Base-by-base conservation (phyloP, 2,329 filamentous ascomycete species). In the Davidsoniella australis region DNA sequence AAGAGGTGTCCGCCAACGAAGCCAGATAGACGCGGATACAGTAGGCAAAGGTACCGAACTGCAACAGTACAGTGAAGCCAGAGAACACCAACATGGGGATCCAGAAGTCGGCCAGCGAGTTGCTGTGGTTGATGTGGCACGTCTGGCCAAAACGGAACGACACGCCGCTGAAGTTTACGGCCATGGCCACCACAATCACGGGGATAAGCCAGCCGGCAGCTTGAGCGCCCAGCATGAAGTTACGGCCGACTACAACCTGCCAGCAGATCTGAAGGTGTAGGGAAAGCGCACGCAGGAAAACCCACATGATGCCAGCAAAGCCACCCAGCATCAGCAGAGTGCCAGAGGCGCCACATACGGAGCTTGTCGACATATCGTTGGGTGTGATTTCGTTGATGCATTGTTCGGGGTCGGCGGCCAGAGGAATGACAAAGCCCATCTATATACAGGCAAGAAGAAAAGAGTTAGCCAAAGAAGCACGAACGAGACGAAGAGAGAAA, bases 261-360 rank as follows among this genome's bases (percentile, higher is more conserved):
- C 91, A 98, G 69, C 88, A 95, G 55, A 98, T 95, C 64, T 96
- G 91, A 23, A 98, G 77, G 64, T 98, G 91, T 58, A 98, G 80
- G 4, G 87, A 94, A 33, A 96, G 67, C 0, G 89, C 84, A 55
- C 91, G 79, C 53, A 95, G 73, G 61, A 95, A 94, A 55, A 88
- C 78, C 89, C 91, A 98, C 63, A 94, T 79, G 29, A 86, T 77
- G 42, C 80, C 84, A 26, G 78, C 75, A 73, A 88, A 85, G 41
- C 88, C 91, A 48, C 91, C 91, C 26, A 88, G 75, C 46, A 96
- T 73, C 46, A 98, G 68, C 55, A 95, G 80, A 1, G 86, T 75
- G 8, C 91, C 91, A 0, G 88, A 94, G 53, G 87, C 82, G 4
- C 87, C 91, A 61, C 91, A 98, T 3, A 85, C 78, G 23, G 79